Percentiles rank a stretch among this genome's conserved stretches.
These are phyloP conservation scores for Calocera viscosa DNA, from an alignment of 768 basidiomycete species.

Conservation along the genomic window DNA sequence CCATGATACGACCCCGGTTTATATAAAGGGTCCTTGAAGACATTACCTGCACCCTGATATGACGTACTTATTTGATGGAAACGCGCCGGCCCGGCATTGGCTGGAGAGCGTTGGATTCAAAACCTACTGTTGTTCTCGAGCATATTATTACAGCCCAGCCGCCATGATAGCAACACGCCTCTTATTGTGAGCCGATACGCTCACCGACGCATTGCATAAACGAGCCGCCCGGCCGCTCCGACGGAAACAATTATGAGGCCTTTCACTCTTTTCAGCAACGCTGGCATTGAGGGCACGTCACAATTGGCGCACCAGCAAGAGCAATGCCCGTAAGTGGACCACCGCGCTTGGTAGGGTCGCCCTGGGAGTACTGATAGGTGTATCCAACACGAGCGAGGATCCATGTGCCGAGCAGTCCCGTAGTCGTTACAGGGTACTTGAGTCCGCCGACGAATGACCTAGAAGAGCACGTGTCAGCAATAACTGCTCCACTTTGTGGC, in stretches of 20 bases:
- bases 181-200: too few relatives aligned
- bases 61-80: too few relatives aligned
- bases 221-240: not conserved
- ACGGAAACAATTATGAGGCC: not conserved
- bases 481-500: not conserved
- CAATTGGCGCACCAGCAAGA: not conserved
- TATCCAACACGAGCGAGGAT: conserved; percentile 34
- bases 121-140: too few relatives aligned
- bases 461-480: not conserved
- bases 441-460: conserved; percentile 29
- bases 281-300: not conserved
- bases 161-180: too few relatives aligned
- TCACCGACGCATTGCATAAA: not conserved
- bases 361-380: conserved; percentile 36
- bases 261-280: not conserved
- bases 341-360: conserved; percentile 26
- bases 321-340: not conserved
- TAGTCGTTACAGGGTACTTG: conserved; percentile 34
- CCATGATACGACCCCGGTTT: too few relatives aligned
- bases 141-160: too few relatives aligned
- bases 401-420: conserved; percentile 32
- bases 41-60: too few relatives aligned
- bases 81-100: too few relatives aligned
- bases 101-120: too few relatives aligned
- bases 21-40: too few relatives aligned